Percentiles rank a stretch among this genome's conserved stretches.
These are phyloP conservation scores for Penicillium sclerotigenum DNA, from an alignment of 2,329 filamentous ascomycete genomes.

Conservation along the genomic window DNA sequence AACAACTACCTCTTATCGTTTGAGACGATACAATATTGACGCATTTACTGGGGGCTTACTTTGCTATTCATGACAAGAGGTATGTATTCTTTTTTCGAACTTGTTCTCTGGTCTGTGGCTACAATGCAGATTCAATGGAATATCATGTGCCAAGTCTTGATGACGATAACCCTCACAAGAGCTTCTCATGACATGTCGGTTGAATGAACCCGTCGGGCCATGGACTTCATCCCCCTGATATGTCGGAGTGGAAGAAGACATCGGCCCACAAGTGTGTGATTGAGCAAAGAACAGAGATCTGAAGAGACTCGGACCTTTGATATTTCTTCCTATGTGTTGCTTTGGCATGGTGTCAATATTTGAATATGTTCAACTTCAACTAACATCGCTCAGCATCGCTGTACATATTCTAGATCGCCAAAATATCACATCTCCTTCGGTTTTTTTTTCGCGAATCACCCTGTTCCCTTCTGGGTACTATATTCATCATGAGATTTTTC, in stretches of 20 bases:
- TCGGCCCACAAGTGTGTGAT: conserved; percentile 35
- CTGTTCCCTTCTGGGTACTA: background rate
- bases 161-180: conserved; percentile 41
- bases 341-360: background rate
- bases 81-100: background rate
- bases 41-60: background rate
- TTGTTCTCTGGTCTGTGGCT: background rate
- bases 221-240: conserved; percentile 38
- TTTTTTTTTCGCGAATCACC: background rate
- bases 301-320: conserved; percentile 31
- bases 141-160: conserved; percentile 30
- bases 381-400: background rate
- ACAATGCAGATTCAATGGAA: conserved; percentile 1
- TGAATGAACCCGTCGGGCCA: conserved; percentile 15
- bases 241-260: conserved; percentile 39
- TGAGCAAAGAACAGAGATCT: conserved; percentile 50
- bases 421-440: background rate
- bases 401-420: background rate
- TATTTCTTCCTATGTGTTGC: background rate
- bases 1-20: background rate
- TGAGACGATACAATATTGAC: background rate
- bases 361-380: background rate
- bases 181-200: conserved; percentile 39
- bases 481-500: background rate
- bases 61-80: background rate